Base-by-base conservation (phyloP, 202 grass and related monocot genomes). In the Schoenoplectus triqueter region DNA sequence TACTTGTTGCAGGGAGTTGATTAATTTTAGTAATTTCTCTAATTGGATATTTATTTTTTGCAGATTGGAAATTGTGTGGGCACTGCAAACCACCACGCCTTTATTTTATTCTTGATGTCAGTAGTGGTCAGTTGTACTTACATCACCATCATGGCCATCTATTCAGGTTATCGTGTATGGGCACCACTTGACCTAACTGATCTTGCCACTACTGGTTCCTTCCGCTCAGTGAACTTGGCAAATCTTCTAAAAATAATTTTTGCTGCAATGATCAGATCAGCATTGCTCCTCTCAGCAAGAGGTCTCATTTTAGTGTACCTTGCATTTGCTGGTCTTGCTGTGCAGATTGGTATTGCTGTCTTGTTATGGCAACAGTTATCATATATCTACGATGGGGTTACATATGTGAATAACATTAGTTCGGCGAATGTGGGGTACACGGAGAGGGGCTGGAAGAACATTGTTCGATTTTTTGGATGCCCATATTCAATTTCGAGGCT, bases 1-100 rank as follows among this genome's bases (percentile, higher is more conserved):
- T 76, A 4, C 40, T 76, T 52, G 52, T 78, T 52, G 0, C n/a
- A 59, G 50, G 59, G 41, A 20, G 42, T 60, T 78, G 40, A 59
- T 57, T 10, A 31, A 31, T 31, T 31, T 57, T 15, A 10, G 40
- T 73, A 5, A 40, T 73, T 92, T 89, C 31, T 31, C 6, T 50
- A 84, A 82, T 41, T 62, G 66, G 10, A 65, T 84, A 9, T 76
- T 45, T 87, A 64, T 87, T 87, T 73, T 19, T 21, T 94, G 86
- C 89, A 98, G 96, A 95, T 98, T 83, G 90, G 96, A 18, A 98
- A 98, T 69, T 98, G 96, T 85, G 91, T 98, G 39, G 96, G 96
- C 70, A 81, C 91, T 44, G 88, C 90, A 86, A 98, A 98, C 80
- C 93, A 99, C 62, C 84, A 66, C 19, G 80, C 82, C 78, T 99